These are phyloP conservation scores for Phycomyces nitens DNA, from an alignment of 192 early-diverging fungal genomes.

Conservation along the genomic window DNA sequence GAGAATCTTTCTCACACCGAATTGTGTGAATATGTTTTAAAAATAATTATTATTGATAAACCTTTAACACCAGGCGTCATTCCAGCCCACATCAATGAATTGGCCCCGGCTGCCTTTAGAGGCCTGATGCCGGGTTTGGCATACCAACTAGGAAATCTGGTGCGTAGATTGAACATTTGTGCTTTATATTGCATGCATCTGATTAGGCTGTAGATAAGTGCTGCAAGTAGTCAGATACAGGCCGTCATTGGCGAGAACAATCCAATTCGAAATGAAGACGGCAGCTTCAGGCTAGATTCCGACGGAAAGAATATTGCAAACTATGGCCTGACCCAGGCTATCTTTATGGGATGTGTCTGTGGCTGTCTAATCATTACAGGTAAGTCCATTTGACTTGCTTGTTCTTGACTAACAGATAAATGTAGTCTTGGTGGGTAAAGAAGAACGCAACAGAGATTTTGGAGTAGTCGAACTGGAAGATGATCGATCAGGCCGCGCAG, in stretches of 20 bases:
- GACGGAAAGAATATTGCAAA: constrained; percentile 31
- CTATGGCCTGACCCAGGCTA: constrained; percentile 55
- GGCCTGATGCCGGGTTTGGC: constrained; percentile 68
- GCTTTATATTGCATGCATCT: too few species aligned
- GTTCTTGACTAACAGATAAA: constrained; percentile 23
- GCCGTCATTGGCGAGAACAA: constrained; percentile 41
- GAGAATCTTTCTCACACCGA: too few species aligned
- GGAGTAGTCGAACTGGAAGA: constrained; percentile 17
- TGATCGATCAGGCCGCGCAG: constrained; percentile 7
- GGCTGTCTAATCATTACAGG: constrained; percentile 18
- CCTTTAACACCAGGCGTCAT: constrained; percentile 62
- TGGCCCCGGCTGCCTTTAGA: constrained; percentile 64
- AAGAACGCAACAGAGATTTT: constrained; percentile 55
- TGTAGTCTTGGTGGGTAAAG: constrained; percentile 48
- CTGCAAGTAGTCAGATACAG: constrained; percentile 39
- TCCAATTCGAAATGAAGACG: constrained; percentile 16
- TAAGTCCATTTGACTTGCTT: neutral
- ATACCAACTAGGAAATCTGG: constrained; percentile 73
- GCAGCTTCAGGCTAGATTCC: constrained; percentile 9
- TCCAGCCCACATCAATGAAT: constrained; percentile 65
- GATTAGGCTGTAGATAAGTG: constrained; percentile 38
- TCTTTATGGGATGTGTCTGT: constrained; percentile 51
- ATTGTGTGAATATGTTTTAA: too few species aligned
- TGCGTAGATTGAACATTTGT: constrained; percentile 58
- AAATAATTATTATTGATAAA: too few species aligned